Percentiles rank a stretch among this genome's conserved stretches.
phyloP scores from a whole-genome alignment of 768 basidiomycete species.

The Pleurotus tuoliensis region DNA sequence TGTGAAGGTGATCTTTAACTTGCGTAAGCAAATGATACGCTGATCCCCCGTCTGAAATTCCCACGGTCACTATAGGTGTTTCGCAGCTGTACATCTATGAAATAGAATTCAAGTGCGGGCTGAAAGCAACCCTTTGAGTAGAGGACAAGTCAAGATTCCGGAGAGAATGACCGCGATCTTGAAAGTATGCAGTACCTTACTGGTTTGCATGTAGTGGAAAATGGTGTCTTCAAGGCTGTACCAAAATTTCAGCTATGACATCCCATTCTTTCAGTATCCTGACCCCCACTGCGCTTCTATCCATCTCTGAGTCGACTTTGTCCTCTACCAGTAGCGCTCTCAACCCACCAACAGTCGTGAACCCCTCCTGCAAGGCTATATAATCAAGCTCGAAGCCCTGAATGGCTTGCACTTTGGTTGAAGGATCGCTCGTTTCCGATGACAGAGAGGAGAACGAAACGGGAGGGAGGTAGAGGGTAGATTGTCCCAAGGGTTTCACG shows the following conservation, averaged over 20 bases:
- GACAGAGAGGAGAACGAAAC: slow-evolving; percentile 29
- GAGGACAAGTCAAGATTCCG: no score
- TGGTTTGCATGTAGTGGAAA: no score
- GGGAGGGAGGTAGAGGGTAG: slow-evolving; percentile 41
- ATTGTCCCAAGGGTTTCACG: slow-evolving; percentile 48
- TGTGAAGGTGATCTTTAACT: neutral
- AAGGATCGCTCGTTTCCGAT: slow-evolving; percentile 13
- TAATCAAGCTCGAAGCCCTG: slow-evolving; percentile 66
- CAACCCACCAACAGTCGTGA: slow-evolving; percentile 63
- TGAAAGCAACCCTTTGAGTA: no score
- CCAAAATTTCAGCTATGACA: slow-evolving; percentile 69
- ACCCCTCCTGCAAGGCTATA: slow-evolving; percentile 55
- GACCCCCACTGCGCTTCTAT: slow-evolving; percentile 15
- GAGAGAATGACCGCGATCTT: no score
- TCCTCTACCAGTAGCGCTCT: slow-evolving; percentile 67
- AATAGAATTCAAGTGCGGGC: no score
- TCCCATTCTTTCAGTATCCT: slow-evolving; percentile 67
- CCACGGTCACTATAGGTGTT: neutral
- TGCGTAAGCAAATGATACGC: neutral
- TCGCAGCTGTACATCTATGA: no score
- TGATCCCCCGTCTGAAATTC: neutral
- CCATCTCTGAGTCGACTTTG: slow-evolving; percentile 27
- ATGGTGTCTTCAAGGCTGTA: slow-evolving; percentile 20
- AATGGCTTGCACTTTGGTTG: slow-evolving; percentile 31
- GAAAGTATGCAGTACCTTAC: no score